Percentiles rank a stretch among this genome's conserved stretches.
phyloP scores from a whole-genome alignment of 2,329 filamentous ascomycete species.

The Xylariales sp. region DNA sequence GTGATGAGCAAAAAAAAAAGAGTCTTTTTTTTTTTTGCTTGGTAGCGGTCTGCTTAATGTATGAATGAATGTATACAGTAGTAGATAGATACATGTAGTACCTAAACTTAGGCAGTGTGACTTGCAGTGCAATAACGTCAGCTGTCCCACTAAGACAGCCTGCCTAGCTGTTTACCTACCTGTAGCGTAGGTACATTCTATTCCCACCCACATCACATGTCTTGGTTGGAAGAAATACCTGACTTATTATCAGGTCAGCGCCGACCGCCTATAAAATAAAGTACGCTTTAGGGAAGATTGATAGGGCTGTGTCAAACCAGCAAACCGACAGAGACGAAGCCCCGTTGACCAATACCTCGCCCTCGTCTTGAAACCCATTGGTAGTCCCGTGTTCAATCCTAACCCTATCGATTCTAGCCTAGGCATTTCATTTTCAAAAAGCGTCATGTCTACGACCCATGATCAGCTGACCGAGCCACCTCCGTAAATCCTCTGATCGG shows the following conservation, averaged over 20 bases:
- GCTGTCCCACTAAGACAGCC: constrained; percentile 2
- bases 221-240: too few species aligned
- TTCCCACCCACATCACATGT: too few species aligned
- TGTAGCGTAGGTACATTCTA: too few species aligned
- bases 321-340: not conserved
- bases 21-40: not conserved
- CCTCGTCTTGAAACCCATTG: not conserved
- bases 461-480: constrained; percentile 21
- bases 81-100: too few species aligned
- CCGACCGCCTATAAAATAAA: not conserved
- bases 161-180: not conserved
- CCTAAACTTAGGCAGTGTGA: constrained; percentile 1
- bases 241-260: not conserved
- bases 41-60: not conserved
- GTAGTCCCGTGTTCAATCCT: not conserved
- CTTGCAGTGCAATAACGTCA: constrained; percentile 27
- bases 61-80: not conserved
- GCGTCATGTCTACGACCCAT: constrained; percentile 19
- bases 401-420: constrained; percentile 7
- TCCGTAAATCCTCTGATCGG: constrained; percentile 17
- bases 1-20: not conserved
- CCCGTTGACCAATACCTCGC: not conserved
- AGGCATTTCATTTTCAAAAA: constrained; percentile 7
- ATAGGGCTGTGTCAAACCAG: constrained; percentile 5
- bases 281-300: not conserved